phyloP scores from a whole-genome alignment of 129 eudicot genomes.

The Chrysanthemum makinoi region DNA sequence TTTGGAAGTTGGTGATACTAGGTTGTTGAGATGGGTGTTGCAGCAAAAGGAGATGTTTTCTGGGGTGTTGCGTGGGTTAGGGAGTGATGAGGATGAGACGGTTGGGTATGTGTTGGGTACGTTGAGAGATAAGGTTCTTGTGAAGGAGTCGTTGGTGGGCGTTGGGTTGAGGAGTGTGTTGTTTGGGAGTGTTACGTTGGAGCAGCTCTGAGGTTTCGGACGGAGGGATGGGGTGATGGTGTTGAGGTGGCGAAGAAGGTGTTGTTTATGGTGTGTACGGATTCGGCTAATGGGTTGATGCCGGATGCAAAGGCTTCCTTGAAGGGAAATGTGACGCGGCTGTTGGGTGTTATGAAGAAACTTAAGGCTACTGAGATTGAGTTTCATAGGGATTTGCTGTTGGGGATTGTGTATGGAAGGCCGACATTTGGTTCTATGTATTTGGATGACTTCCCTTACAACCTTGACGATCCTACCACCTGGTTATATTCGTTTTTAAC shows the following conservation, averaged over 20 bases:
- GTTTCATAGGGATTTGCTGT: constrained; percentile 62
- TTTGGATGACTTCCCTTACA: constrained; percentile 83
- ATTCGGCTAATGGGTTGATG: constrained; percentile 93
- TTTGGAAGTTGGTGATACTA: constrained; percentile 79
- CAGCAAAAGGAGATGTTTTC: constrained; percentile 88
- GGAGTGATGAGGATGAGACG: constrained; percentile 85
- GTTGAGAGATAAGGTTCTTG: constrained; percentile 70
- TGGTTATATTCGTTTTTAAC: constrained; percentile 55
- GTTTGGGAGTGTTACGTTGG: constrained; percentile 92
- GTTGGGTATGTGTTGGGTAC: constrained; percentile 59
- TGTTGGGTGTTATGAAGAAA: constrained; percentile 87
- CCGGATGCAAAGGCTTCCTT: constrained; percentile 78
- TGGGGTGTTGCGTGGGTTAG: constrained; percentile 86
- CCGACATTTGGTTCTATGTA: constrained; percentile 74
- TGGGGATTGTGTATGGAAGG: constrained; percentile 73
- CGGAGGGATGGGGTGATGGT: constrained; percentile 51
- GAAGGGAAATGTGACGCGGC: constrained; percentile 69
- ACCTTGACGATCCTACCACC: constrained; percentile 78
- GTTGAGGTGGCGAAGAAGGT: constrained; percentile 61
- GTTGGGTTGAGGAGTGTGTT: constrained; percentile 88
- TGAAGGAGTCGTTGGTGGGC: constrained; percentile 73
- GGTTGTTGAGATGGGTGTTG: constrained; percentile 79
- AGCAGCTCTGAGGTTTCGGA: constrained; percentile 74
- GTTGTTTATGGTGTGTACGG: constrained; percentile 65
- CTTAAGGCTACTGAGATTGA: constrained; percentile 79